Conservation (phyloP, 176 grass and related monocot genomes). For the Hordeum marinum region DNA sequence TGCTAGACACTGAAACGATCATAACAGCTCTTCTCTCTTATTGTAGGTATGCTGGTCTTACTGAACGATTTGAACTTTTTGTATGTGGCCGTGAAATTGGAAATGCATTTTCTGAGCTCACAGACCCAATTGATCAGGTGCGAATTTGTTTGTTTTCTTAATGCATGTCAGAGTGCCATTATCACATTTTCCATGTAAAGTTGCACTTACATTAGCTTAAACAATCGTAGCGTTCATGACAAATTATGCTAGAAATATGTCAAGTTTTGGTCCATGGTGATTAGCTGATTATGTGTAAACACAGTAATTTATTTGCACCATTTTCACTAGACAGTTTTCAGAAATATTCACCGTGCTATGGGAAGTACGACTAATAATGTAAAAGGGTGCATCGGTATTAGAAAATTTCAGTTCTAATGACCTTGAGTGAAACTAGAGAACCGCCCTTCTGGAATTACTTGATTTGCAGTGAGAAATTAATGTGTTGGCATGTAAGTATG, state of each 20-base stretch:
- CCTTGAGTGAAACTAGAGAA: slow-evolving; percentile 13
- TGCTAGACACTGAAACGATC: not conserved
- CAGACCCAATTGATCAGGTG: slow-evolving; percentile 97
- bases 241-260: not conserved
- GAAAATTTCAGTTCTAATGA: not conserved
- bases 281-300: not conserved
- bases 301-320: not conserved
- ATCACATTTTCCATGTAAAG: not conserved
- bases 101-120: slow-evolving; percentile 99
- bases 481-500: not conserved
- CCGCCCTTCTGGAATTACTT: not conserved
- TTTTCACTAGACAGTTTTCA: not conserved
- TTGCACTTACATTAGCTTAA: not conserved
- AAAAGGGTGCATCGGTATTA: not conserved
- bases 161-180: not conserved
- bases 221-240: not conserved
- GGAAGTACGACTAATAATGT: not conserved
- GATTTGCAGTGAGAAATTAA: not conserved
- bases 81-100: slow-evolving; percentile 97
- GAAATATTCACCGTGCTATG: not conserved
- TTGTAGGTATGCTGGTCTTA: slow-evolving; percentile 69
- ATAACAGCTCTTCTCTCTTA: slow-evolving; percentile 16
- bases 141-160: slow-evolving; percentile 1
- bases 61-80: slow-evolving; percentile 90
- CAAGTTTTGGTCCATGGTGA: not conserved